A percentile compares a stretch with the other conserved stretches of the same genome.
Evolutionary conservation across 1,284 basidiomycete genomes (phyloP).

Genomic region (Rhodotorula sp.): DNA sequence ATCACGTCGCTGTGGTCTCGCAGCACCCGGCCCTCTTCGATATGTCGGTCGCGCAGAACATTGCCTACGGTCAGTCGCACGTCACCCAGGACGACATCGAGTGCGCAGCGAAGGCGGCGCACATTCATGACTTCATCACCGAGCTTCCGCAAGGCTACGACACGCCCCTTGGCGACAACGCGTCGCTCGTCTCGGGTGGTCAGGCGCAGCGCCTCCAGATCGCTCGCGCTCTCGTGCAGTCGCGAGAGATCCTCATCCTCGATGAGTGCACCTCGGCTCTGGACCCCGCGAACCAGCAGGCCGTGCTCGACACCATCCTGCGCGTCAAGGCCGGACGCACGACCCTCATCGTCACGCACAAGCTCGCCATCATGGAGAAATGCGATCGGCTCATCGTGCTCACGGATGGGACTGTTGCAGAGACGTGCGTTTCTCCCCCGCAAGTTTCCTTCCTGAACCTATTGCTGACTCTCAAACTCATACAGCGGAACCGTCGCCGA

Average conservation of each 20-base stretch:
- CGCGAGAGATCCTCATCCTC: conserved; percentile 73
- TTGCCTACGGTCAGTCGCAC: conserved; percentile 64
- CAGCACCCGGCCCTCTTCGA: conserved; percentile 86
- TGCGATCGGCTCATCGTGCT: conserved; percentile 87
- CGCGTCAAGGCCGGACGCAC: conserved; percentile 66
- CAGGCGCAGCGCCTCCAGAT: conserved; percentile 92
- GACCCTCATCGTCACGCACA: conserved; percentile 90
- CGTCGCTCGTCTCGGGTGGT: conserved; percentile 82
- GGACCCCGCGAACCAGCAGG: conserved; percentile 74
- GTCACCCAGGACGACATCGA: background rate
- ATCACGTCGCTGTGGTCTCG: conserved; percentile 78
- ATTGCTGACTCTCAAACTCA: background rate
- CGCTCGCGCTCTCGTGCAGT: conserved; percentile 75
- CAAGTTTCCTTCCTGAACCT: no score
- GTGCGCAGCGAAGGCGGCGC: conserved; percentile 68
- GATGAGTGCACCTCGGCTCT: conserved; percentile 93
- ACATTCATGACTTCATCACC: conserved; percentile 83
- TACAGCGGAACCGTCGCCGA: conserved; percentile 45
- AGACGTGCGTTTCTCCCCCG: conserved; percentile 49
- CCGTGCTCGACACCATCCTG: conserved; percentile 73
- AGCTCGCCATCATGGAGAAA: conserved; percentile 81
- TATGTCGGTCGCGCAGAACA: conserved; percentile 77
- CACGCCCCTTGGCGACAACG: conserved; percentile 83
- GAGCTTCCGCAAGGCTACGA: conserved; percentile 77
- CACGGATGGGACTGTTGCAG: conserved; percentile 67